Evolutionary conservation across 805 yeast species (phyloP).

Genomic region (Saccharomyces kudriavzevii): DNA sequence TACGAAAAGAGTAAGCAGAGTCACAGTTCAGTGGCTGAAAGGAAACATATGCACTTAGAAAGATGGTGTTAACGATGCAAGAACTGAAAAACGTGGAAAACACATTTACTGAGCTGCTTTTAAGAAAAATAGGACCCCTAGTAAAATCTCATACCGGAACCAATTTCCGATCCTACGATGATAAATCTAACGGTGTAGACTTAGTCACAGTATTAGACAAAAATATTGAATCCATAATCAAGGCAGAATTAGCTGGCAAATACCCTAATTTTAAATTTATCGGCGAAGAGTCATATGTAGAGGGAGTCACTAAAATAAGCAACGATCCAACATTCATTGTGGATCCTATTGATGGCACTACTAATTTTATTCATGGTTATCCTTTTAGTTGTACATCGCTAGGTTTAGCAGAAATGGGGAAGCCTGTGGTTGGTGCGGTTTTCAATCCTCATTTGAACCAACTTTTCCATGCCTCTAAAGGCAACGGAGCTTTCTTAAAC

Average conservation of each 20-base stretch:
- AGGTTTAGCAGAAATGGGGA: slow-evolving; percentile 43
- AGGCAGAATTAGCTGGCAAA: slow-evolving; percentile 14
- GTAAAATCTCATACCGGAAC: slow-evolving; percentile 22
- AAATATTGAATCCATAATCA: slow-evolving; percentile 39
- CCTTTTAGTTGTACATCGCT: slow-evolving; percentile 57
- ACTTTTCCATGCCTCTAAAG: slow-evolving; percentile 47
- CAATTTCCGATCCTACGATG: slow-evolving; percentile 37
- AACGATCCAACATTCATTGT: slow-evolving; percentile 55
- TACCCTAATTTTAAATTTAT: slow-evolving; percentile 47
- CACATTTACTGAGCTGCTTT: slow-evolving; percentile 15
- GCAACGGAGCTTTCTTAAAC: slow-evolving; percentile 48
- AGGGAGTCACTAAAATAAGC: slow-evolving; percentile 40
- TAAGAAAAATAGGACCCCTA: slow-evolving; percentile 23
- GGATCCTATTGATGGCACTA: slow-evolving; percentile 61
- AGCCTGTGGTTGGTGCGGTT: slow-evolving; percentile 57
- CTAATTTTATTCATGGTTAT: slow-evolving; percentile 54
- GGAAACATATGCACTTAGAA: background rate
- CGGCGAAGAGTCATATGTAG: slow-evolving; percentile 53
- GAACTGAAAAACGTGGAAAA: slow-evolving; percentile 24
- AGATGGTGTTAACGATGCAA: slow-evolving; percentile 14
- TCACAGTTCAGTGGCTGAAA: background rate
- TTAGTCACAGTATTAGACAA: slow-evolving; percentile 55
- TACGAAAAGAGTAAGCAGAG: background rate
- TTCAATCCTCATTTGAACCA: slow-evolving; percentile 51
- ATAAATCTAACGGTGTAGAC: slow-evolving; percentile 54